These are phyloP conservation scores for Dipodascus geniculatus DNA, from an alignment of 805 yeast species.

Conservation along the genomic window DNA sequence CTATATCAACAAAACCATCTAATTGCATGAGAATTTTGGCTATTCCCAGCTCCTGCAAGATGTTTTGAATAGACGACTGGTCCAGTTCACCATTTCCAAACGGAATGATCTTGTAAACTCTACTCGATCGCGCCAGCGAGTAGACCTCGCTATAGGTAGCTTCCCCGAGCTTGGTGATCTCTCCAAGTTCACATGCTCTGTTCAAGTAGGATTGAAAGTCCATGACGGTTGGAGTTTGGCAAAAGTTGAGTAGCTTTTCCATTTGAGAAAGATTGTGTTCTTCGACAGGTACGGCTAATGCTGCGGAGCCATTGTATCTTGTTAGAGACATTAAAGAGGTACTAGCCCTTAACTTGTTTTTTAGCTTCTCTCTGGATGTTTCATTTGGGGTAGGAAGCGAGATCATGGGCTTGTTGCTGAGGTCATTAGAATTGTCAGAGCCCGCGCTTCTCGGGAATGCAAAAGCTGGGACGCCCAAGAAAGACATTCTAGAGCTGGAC, in stretches of 20 bases:
- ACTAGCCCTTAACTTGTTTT: constrained; percentile 40
- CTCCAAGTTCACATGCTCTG: constrained; percentile 7
- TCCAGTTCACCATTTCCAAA: constrained; percentile 34
- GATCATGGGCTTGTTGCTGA: constrained; percentile 31
- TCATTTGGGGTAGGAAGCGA: constrained; percentile 50
- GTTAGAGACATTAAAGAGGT: constrained; percentile 35
- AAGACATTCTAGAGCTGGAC: not conserved
- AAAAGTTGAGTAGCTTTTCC: constrained; percentile 26
- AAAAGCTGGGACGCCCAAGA: not conserved
- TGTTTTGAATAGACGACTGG: constrained; percentile 32
- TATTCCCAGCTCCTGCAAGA: constrained; percentile 37
- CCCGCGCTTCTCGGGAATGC: constrained; percentile 6
- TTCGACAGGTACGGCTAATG: constrained; percentile 24
- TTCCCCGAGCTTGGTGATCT: constrained; percentile 32
- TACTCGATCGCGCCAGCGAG: constrained; percentile 21
- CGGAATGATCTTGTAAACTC: constrained; percentile 40
- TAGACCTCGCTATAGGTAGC: constrained; percentile 38
- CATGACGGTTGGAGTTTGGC: constrained; percentile 25
- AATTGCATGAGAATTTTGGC: constrained; percentile 30
- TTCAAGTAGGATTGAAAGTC: constrained; percentile 25
- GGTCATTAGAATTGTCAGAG: constrained; percentile 1
- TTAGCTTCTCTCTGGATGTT: constrained; percentile 42
- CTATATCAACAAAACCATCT: constrained; percentile 36
- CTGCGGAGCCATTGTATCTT: constrained; percentile 13
- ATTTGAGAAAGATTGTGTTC: constrained; percentile 27